Conservation (phyloP, 2,329 filamentous ascomycete species). For the Aquanectria penicillioides region DNA sequence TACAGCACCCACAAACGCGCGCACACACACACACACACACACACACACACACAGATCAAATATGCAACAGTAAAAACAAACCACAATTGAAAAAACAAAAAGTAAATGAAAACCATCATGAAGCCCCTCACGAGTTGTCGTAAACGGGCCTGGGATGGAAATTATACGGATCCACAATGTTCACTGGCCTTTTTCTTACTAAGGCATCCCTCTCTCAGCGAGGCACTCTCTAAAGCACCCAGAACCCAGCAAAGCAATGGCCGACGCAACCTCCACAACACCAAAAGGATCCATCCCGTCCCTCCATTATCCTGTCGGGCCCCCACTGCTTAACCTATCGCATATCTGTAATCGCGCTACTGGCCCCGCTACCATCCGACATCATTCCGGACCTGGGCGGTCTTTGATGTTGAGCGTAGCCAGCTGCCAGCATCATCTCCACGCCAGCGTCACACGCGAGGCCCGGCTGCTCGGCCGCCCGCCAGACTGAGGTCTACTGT, state of each 20-base stretch:
- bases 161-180: too few relatives aligned
- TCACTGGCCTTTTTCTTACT: neutral
- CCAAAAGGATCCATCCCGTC: slow-evolving; percentile 20
- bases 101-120: too few relatives aligned
- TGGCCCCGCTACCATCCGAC: slow-evolving; percentile 27
- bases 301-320: slow-evolving; percentile 10
- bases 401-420: slow-evolving; percentile 27
- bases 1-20: neutral
- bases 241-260: slow-evolving; percentile 7
- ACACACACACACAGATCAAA: too few relatives aligned
- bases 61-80: neutral
- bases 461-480: slow-evolving; percentile 10
- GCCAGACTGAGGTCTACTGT: slow-evolving; percentile 8
- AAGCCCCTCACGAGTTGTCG: neutral
- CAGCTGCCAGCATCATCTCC: slow-evolving; percentile 12
- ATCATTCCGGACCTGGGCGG: slow-evolving; percentile 25
- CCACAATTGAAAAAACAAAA: slow-evolving; percentile 5
- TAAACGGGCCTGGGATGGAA: neutral
- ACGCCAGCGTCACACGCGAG: slow-evolving; percentile 19
- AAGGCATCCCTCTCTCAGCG: neutral
- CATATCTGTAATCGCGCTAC: slow-evolving; percentile 12
- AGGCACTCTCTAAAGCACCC: slow-evolving; percentile 1
- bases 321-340: slow-evolving; percentile 13
- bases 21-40: too few relatives aligned
- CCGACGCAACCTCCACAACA: slow-evolving; percentile 20